Evolutionary conservation across 2,329 filamentous ascomycete genomes (phyloP), one percentile per base, ranked within the genome.

Genomic region (Nemania diffusa): DNA sequence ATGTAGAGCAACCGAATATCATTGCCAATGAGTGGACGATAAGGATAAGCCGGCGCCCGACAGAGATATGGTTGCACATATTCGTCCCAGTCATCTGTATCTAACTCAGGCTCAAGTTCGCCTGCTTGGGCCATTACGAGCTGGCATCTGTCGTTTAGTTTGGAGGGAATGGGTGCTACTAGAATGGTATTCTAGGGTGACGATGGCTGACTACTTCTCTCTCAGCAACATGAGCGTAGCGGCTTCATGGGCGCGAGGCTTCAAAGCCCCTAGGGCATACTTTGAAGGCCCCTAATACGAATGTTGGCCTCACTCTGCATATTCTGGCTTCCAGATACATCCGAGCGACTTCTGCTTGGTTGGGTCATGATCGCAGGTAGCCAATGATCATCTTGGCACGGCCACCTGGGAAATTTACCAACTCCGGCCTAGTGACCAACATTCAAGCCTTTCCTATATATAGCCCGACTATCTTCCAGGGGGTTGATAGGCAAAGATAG

Each of bases 101-200:
- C 15, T 27, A 48, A 20, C 1, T 13, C 22, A 8, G 13, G 13
- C 29, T 24, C 27, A 1, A 15, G 3, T 22, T 56, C 24, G 79
- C 78, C 2, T 83, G 81, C 46, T 34, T 13, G 55, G 20, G 46
- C 17, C 62, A 64, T 64, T n/a, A 24, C 27, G 4, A 58, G 2
- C n/a, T 24, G 15, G n/a, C 17, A 42, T n/a, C 3, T 63, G 17
- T 42, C 17, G 7, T 32, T 40, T 40, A 11, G n/a, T 20, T 24
- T 34, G n/a, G 17, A 50, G 13, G 26, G 27, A 8, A n/a, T 37
- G 7, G 5, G 13, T 29, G 8, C 27, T 52, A 34, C 13, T 7
- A 34, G 32, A 7, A 9, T 34, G 13, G 13, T 11, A 34, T 11
- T 8, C 2, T 34, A 34, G n/a, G 32, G 32, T 34, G 32, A 34